These are phyloP conservation scores for Fraxinus nigra DNA, from an alignment of 305 asterid genomes.

Conservation along the genomic window DNA sequence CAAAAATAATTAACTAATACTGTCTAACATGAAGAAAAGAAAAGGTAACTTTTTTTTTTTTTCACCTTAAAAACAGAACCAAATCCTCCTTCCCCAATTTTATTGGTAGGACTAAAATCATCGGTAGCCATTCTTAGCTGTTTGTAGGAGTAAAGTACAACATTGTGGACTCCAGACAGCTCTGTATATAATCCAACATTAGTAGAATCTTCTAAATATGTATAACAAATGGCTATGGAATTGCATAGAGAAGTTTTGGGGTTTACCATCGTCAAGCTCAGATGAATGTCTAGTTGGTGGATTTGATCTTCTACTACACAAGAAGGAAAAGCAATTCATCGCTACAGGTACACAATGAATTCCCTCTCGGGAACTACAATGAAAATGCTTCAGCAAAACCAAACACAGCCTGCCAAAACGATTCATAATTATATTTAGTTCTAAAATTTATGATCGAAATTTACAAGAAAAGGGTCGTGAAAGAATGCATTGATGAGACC, in stretches of 20 bases:
- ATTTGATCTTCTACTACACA: constrained; percentile 24
- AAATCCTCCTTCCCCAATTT: constrained; percentile 95
- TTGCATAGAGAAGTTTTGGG: constrained; percentile 8
- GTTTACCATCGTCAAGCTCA: constrained; percentile 47
- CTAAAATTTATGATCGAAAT: constrained; percentile 3
- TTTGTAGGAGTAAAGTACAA: constrained; percentile 60
- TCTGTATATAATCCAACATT: constrained; percentile 44
- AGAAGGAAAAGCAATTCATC: constrained; percentile 56
- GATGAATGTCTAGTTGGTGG: constrained; percentile 25
- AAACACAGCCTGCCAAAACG: constrained; percentile 24
- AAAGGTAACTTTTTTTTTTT: not conserved
- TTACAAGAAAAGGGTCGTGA: not conserved
- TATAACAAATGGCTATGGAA: not conserved
- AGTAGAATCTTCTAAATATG: constrained; percentile 18
- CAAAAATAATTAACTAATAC: not conserved
- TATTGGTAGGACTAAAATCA: constrained; percentile 61
- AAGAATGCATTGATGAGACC: not conserved
- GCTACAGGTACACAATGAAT: constrained; percentile 28
- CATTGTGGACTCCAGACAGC: constrained; percentile 53
- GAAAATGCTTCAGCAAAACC: constrained; percentile 17
- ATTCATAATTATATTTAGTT: not conserved
- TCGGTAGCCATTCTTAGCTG: constrained; percentile 67
- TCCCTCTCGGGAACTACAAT: constrained; percentile 9
- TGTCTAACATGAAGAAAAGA: not conserved
- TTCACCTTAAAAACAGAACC: constrained; percentile 86